Conservation (phyloP, 257 asterid species). For the Solanum tacnaense region DNA sequence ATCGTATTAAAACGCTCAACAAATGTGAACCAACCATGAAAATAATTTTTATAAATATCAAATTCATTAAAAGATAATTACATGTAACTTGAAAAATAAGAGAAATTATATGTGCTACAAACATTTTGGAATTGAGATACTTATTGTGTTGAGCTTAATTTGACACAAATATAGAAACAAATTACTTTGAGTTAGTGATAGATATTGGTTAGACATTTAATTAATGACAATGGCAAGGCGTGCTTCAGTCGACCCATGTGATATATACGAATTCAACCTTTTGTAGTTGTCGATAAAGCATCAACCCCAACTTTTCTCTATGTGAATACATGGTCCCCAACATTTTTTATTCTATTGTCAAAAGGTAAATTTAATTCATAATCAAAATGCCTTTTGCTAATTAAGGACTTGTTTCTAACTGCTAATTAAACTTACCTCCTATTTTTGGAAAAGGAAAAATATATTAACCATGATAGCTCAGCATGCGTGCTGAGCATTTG, state of each 20-base stretch:
- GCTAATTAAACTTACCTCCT: background rate
- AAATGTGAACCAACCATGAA: background rate
- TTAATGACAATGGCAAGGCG: background rate
- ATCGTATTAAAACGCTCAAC: background rate
- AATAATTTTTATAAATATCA: background rate
- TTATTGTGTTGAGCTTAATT: background rate
- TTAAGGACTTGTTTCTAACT: background rate
- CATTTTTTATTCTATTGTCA: background rate
- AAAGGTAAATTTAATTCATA: background rate
- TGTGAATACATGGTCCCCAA: conserved; percentile 39
- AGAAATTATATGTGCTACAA: background rate
- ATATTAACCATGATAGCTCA: background rate
- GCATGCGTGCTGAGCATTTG: conserved; percentile 24
- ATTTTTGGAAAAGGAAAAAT: background rate
- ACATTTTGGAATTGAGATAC: background rate
- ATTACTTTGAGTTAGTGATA: background rate
- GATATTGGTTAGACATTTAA: background rate
- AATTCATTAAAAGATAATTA: background rate
- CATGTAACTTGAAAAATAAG: background rate
- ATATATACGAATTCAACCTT: conserved; percentile 27
- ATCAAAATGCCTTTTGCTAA: background rate
- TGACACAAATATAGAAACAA: background rate
- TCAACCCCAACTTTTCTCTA: conserved; percentile 32
- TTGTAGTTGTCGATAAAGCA: conserved; percentile 58
- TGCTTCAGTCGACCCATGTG: conserved; percentile 35